Evolutionary conservation across 2,329 filamentous ascomycete genomes (phyloP).

Genomic region (Dryadomyces quercivorus): DNA sequence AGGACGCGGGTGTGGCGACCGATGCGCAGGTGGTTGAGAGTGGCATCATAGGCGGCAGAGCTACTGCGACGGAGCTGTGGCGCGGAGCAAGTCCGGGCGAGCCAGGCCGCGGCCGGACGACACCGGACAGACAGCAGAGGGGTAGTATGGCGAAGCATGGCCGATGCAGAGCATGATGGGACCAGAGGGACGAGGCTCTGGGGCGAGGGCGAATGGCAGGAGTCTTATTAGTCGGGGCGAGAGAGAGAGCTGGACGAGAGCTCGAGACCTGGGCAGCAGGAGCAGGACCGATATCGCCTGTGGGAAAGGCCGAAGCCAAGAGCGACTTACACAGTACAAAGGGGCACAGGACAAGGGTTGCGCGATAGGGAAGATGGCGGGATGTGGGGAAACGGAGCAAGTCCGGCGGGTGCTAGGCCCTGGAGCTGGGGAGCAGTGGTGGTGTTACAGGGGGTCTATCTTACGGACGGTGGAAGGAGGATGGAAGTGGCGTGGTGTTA

Average conservation of each 20-base stretch:
- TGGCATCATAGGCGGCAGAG: slow-evolving; percentile 16
- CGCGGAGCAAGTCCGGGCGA: too few relatives aligned
- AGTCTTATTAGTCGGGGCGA: too few relatives aligned
- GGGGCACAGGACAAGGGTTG: background rate
- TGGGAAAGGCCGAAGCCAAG: too few relatives aligned
- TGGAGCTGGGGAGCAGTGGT: background rate
- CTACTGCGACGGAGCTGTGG: background rate
- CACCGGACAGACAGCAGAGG: background rate
- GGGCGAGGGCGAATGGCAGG: too few relatives aligned
- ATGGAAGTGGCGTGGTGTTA: too few relatives aligned
- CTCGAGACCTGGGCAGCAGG: background rate
- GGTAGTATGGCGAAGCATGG: background rate
- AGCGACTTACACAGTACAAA: background rate
- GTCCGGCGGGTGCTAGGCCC: background rate
- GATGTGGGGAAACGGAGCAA: background rate
- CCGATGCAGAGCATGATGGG: too few relatives aligned
- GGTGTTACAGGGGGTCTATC: background rate
- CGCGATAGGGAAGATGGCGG: background rate
- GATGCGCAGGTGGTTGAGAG: slow-evolving; percentile 25
- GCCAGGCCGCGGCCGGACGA: too few relatives aligned
- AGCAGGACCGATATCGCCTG: background rate
- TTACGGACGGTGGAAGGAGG: background rate
- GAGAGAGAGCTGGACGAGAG: too few relatives aligned
- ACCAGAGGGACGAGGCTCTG: too few relatives aligned
- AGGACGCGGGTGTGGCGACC: slow-evolving; percentile 27